phyloP scores from a whole-genome alignment of 2,329 filamentous ascomycete species.

The Pseudopithomyces maydicus region DNA sequence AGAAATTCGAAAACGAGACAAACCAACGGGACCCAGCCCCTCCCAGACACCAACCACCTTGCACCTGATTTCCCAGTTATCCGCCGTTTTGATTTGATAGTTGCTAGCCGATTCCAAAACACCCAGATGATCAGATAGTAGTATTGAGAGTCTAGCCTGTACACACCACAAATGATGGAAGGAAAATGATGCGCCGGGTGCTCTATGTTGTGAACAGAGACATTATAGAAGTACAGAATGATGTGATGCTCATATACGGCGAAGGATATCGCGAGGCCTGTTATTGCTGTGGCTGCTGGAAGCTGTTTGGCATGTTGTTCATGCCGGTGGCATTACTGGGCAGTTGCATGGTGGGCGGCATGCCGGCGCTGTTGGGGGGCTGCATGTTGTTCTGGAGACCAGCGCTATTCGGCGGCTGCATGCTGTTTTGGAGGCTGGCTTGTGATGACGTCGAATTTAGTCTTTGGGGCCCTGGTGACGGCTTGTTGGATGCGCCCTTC shows the following conservation, averaged over 20 bases:
- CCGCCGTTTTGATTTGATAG: neutral
- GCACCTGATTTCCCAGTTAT: neutral
- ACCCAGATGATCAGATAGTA: neutral
- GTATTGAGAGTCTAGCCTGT: conserved; percentile 1
- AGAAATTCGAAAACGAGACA: neutral
- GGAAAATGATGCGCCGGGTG: conserved; percentile 4
- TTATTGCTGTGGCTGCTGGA: conserved; percentile 11
- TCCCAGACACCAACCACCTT: neutral
- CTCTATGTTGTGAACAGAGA: conserved; percentile 13
- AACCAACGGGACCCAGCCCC: neutral
- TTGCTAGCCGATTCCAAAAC: neutral
- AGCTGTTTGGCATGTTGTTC: conserved; percentile 13
- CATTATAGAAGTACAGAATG: conserved; percentile 18
- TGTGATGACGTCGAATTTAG: conserved; percentile 34
- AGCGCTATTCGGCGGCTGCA: conserved; percentile 38
- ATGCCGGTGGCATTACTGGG: conserved; percentile 10
- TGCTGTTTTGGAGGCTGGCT: conserved; percentile 8
- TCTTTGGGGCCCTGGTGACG: conserved; percentile 42
- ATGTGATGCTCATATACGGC: conserved; percentile 8
- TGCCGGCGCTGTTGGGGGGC: conserved; percentile 20
- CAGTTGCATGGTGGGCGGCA: conserved; percentile 17
- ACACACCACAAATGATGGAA: neutral
- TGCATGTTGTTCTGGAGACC: conserved; percentile 36
- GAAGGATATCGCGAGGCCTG: neutral
- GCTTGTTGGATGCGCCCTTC: conserved; percentile 45